phyloP scores from a whole-genome alignment of 139 green algal species.

The Volvox reticuliferus region DNA sequence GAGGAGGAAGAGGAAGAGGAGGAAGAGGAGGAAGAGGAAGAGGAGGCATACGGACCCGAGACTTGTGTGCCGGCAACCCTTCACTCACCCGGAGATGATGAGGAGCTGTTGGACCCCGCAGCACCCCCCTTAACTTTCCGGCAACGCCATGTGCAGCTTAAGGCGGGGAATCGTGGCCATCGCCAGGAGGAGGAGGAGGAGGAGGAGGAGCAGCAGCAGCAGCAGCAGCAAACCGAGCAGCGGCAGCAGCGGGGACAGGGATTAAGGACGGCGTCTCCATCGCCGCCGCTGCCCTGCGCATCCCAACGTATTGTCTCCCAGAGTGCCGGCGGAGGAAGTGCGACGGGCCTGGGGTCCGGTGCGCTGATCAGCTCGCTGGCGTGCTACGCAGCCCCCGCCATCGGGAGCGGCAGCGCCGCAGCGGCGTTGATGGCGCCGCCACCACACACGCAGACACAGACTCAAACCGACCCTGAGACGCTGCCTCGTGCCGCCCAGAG shows the following conservation, averaged over 20 bases:
- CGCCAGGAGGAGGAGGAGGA: not conserved
- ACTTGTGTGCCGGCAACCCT: constrained; percentile 21
- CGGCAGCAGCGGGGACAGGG: not conserved
- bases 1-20: not conserved
- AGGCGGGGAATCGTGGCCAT: not conserved
- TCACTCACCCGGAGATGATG: not conserved
- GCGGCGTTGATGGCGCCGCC: too few species aligned
- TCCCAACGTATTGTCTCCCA: not conserved
- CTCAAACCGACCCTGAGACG: constrained; percentile 38
- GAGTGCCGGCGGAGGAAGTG: not conserved
- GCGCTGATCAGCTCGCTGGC: constrained; percentile 18
- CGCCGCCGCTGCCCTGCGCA: not conserved
- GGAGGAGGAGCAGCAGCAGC: not conserved
- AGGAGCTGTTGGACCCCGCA: not conserved
- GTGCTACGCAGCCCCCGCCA: constrained; percentile 4
- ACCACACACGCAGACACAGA: not conserved
- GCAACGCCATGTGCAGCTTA: too few species aligned
- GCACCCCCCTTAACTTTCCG: too few species aligned
- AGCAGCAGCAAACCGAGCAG: not conserved
- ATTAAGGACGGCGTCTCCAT: not conserved
- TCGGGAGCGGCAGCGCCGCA: not conserved
- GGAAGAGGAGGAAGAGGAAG: not conserved
- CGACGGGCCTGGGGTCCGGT: not conserved
- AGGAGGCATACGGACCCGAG: not conserved
- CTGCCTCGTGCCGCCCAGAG: not conserved